Evolutionary conservation across 2,329 filamentous ascomycete genomes (phyloP), one percentile per base, ranked within the genome.

Genomic region (Fusarium nurragi): DNA sequence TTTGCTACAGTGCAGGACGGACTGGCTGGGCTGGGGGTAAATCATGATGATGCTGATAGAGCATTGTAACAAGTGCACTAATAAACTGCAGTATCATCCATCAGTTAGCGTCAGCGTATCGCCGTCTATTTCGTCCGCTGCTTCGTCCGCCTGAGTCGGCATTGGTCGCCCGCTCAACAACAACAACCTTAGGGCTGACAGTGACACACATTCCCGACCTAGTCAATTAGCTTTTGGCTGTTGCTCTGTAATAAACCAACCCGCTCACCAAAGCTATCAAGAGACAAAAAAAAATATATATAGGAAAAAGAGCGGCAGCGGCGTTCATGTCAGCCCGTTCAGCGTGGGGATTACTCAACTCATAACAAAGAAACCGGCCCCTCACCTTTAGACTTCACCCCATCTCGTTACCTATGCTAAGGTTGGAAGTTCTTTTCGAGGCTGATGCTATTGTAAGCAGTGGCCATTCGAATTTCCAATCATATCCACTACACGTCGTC

Each of bases 371-470:
- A 25, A 54, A 32, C 40, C 37, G 47, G 36, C 47, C 19, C 38
- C 30, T n/a, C 36, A 21, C 40, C 21, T 32, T 30, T 30, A 12
- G 26, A 30, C 12, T 30, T 30, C 26, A 30, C 26, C 26, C 40
- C 39, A 58, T 51, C 37, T 23, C 56, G 55, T 61, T 64, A n/a
- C n/a, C n/a, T n/a, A 67, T 57, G 55, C 30, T 43, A 28, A 36
- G 53, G 22, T 30, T 36, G 38, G 18, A 18, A 38, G 30, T 28
- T 22, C 58, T 37, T 37, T 26, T 28, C 12, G 26, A 28, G 26
- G 26, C 26, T 30, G 36, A 36, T 68, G 68, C 65, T 70, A 60
- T 70, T 56, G 68, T 70, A 70, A 70, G 68, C 68, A 52, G 51
- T 18, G 22, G 6, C 6, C 13, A 16, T 34, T 34, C 25, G 19